A percentile compares a stretch with the other conserved stretches of the same genome.
These are phyloP conservation scores for Conidiobolus incongruus DNA, from an alignment of 371 early-diverging fungal genomes.

Conservation along the genomic window DNA sequence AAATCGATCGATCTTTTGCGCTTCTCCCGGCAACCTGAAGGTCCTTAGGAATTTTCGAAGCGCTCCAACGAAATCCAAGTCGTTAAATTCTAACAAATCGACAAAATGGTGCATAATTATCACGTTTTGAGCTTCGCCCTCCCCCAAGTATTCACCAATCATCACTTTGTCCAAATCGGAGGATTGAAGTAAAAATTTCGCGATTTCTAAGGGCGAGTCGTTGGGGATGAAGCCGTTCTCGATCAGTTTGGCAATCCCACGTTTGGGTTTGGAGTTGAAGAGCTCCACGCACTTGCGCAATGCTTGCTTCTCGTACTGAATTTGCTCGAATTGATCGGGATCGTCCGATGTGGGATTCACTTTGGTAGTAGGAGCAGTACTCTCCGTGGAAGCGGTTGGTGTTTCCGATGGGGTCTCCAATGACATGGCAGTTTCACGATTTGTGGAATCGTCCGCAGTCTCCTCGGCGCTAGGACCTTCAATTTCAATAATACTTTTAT, in stretches of 20 bases:
- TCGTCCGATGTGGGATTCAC: constrained; percentile 20
- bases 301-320: constrained; percentile 60
- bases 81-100: constrained; percentile 62
- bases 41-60: constrained; percentile 68
- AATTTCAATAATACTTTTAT: neutral
- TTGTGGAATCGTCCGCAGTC: neutral
- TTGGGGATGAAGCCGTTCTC: constrained; percentile 34
- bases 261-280: constrained; percentile 48
- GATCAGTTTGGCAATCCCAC: constrained; percentile 49
- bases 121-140: constrained; percentile 70
- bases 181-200: constrained; percentile 41
- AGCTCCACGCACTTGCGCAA: constrained; percentile 48
- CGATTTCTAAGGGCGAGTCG: constrained; percentile 32
- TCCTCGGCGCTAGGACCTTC: neutral
- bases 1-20: constrained; percentile 95
- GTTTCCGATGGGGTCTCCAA: too few relatives aligned
- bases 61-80: constrained; percentile 58
- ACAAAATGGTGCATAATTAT: constrained; percentile 90
- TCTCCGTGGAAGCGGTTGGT: too few relatives aligned
- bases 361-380: too few relatives aligned
- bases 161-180: constrained; percentile 60
- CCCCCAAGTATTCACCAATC: constrained; percentile 91
- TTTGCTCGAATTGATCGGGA: constrained; percentile 41
- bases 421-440: neutral
- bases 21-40: constrained; percentile 94